phyloP scores from a whole-genome alignment of 805 yeast genomes.

The Zygosaccharomyces rouxii region DNA sequence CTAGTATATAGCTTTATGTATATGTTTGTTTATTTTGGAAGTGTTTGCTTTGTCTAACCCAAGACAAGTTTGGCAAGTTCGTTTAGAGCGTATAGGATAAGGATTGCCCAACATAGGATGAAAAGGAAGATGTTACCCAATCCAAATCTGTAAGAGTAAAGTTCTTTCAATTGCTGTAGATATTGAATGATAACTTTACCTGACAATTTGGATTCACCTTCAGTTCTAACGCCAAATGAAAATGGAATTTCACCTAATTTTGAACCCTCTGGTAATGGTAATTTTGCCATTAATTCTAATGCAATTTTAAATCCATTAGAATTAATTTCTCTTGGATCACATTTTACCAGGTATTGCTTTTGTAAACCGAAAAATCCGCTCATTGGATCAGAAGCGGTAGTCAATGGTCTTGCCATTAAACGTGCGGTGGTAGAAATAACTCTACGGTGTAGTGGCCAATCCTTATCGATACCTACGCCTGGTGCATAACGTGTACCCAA shows the following conservation, averaged over 20 bases:
- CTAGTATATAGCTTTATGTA: neutral
- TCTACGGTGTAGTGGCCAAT: constrained; percentile 50
- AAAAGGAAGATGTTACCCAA: constrained; percentile 36
- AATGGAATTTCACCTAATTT: constrained; percentile 46
- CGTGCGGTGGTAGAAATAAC: constrained; percentile 48
- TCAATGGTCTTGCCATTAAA: constrained; percentile 45
- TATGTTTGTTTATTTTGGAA: neutral
- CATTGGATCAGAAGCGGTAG: constrained; percentile 52
- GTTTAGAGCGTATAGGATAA: constrained; percentile 32
- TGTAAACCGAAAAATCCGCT: constrained; percentile 50
- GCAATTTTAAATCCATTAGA: constrained; percentile 49
- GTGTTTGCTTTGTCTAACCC: neutral
- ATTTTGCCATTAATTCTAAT: constrained; percentile 44
- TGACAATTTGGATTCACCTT: constrained; percentile 48
- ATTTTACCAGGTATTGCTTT: constrained; percentile 39
- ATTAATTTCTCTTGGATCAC: constrained; percentile 36
- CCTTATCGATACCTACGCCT: constrained; percentile 51
- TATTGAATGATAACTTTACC: constrained; percentile 48
- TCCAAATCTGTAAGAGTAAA: constrained; percentile 46
- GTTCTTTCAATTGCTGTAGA: constrained; percentile 43
- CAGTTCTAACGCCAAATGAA: constrained; percentile 51
- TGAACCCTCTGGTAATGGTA: constrained; percentile 39
- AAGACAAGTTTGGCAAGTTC: constrained; percentile 22
- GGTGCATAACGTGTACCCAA: constrained; percentile 52
- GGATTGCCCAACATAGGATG: constrained; percentile 30